phyloP scores from a whole-genome alignment of 2,329 filamentous ascomycete genomes.

The Pseudogymnoascus sp. region DNA sequence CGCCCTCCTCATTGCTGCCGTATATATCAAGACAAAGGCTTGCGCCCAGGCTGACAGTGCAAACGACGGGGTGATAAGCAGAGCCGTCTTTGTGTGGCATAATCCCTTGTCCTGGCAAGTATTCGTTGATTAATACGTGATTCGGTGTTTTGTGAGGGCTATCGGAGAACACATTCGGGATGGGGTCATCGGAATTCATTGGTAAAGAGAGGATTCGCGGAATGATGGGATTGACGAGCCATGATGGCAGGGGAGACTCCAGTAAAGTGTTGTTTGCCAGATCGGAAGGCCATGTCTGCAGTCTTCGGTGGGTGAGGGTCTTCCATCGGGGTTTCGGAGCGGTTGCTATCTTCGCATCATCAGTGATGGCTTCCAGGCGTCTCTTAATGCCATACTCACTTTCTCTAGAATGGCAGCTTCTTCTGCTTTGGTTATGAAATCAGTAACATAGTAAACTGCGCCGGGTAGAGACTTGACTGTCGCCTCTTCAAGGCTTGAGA shows the following conservation, averaged over 20 bases:
- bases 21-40: constrained; percentile 72
- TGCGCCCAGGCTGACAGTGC: constrained; percentile 78
- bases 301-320: constrained; percentile 73
- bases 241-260: constrained; percentile 62
- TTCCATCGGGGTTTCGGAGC: constrained; percentile 77
- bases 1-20: constrained; percentile 52
- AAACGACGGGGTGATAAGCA: constrained; percentile 81
- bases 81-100: constrained; percentile 93
- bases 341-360: constrained; percentile 40
- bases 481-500: constrained; percentile 44
- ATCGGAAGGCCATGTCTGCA: constrained; percentile 84
- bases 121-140: constrained; percentile 92
- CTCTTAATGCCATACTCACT: constrained; percentile 34
- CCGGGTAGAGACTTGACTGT: constrained; percentile 50
- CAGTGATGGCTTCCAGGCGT: neutral
- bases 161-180: constrained; percentile 42
- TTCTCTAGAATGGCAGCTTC: constrained; percentile 64
- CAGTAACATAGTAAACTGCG: constrained; percentile 72
- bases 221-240: constrained; percentile 65
- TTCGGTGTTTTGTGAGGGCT: constrained; percentile 75
- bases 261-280: constrained; percentile 73
- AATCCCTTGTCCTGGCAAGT: constrained; percentile 80
- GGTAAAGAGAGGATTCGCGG: constrained; percentile 48
- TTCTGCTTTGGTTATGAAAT: constrained; percentile 73
- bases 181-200: constrained; percentile 25